phyloP scores from a whole-genome alignment of 2,329 filamentous ascomycete genomes.

The Botrytis deweyae region DNA sequence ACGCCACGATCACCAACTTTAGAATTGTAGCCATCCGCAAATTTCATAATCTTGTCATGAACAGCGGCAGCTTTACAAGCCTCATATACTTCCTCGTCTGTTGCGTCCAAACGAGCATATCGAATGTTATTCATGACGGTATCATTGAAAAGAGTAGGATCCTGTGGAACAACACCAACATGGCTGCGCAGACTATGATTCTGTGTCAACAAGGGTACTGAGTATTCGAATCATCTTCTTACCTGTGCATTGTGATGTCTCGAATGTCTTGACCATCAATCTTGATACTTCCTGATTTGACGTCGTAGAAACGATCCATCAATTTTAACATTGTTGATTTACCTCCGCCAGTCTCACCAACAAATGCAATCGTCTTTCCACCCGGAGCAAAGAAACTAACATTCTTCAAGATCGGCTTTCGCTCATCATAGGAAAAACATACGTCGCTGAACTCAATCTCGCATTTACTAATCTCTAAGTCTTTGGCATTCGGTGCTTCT shows the following conservation, averaged over 20 bases:
- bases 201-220: constrained; percentile 26
- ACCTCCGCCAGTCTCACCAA: constrained; percentile 47
- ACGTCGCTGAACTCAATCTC: constrained; percentile 40
- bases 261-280: constrained; percentile 43
- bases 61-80: constrained; percentile 59
- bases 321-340: constrained; percentile 47
- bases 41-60: constrained; percentile 55
- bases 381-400: constrained; percentile 40
- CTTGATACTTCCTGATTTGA: constrained; percentile 41
- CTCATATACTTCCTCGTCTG: constrained; percentile 40
- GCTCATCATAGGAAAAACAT: constrained; percentile 42
- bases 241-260: constrained; percentile 48
- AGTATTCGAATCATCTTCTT: constrained; percentile 47
- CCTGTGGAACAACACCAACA: constrained; percentile 57
- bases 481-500: constrained; percentile 47
- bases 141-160: constrained; percentile 55
- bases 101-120: constrained; percentile 36
- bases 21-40: constrained; percentile 52
- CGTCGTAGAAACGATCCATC: constrained; percentile 48
- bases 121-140: constrained; percentile 45
- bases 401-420: constrained; percentile 39
- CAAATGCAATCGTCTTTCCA: constrained; percentile 46
- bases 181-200: constrained; percentile 41
- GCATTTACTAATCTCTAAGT: constrained; percentile 46
- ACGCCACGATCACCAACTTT: constrained; percentile 44